These are phyloP conservation scores for Oryza meridionalis DNA, from an alignment of 176 grass and related monocot species.

Conservation along the genomic window DNA sequence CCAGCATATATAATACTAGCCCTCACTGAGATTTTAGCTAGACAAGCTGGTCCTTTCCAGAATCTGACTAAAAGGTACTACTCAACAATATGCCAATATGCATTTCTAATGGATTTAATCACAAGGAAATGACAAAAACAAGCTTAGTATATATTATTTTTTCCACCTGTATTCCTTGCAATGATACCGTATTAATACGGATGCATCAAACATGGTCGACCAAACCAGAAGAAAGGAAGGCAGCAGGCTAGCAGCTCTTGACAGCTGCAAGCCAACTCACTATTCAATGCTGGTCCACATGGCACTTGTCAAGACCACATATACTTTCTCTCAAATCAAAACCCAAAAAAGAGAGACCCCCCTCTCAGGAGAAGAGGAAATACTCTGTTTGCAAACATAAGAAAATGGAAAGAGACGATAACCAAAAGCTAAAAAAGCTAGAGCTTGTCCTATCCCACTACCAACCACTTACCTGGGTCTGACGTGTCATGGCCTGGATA, in stretches of 20 bases:
- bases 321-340: constrained; percentile 51
- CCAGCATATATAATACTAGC: neutral
- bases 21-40: neutral
- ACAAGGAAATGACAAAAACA: constrained; percentile 7
- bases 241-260: constrained; percentile 43
- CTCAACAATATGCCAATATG: neutral
- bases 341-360: constrained; percentile 53
- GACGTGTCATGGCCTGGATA: constrained; percentile 60
- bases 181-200: constrained; percentile 52
- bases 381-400: constrained; percentile 50
- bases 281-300: constrained; percentile 55
- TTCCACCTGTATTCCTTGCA: constrained; percentile 31
- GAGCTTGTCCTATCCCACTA: constrained; percentile 73
- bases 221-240: constrained; percentile 43
- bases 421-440: constrained; percentile 67
- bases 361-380: constrained; percentile 37
- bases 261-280: constrained; percentile 60
- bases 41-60: constrained; percentile 6
- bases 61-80: constrained; percentile 4
- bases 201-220: constrained; percentile 30
- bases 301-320: constrained; percentile 51
- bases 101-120: constrained; percentile 30
- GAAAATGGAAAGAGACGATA: constrained; percentile 47
- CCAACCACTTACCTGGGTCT: constrained; percentile 63
- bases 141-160: neutral